These are phyloP conservation scores for Trametes sp. DNA, from an alignment of 1,284 basidiomycete genomes.

Conservation along the genomic window DNA sequence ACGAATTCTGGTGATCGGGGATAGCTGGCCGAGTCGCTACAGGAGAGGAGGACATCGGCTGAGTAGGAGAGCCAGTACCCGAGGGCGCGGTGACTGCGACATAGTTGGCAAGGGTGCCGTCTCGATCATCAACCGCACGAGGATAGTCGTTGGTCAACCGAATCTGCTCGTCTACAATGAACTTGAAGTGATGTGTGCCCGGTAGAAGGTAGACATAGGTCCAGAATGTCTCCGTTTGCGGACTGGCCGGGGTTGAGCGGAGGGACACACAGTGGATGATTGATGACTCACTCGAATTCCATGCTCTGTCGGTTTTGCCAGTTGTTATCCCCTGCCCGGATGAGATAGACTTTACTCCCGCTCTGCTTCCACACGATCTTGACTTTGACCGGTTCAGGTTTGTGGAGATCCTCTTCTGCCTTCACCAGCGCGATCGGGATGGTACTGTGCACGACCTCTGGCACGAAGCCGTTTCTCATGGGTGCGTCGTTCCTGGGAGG, in stretches of 20 bases:
- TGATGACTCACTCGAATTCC: conserved; percentile 63
- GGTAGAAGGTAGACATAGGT: conserved; percentile 73
- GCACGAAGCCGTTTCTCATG: conserved; percentile 49
- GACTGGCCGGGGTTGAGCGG: conserved; percentile 31
- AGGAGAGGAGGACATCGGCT: conserved; percentile 29
- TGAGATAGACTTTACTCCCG: conserved; percentile 66
- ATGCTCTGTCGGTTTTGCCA: conserved; percentile 73
- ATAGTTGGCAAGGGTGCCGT: conserved; percentile 96
- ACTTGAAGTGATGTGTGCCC: conserved; percentile 95
- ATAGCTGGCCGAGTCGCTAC: conserved; percentile 35
- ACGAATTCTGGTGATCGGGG: conserved; percentile 41
- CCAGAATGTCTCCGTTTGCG: conserved; percentile 50
- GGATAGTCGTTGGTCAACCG: conserved; percentile 82
- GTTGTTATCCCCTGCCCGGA: conserved; percentile 74
- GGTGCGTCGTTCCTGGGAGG: conserved; percentile 38
- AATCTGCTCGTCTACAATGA: conserved; percentile 94
- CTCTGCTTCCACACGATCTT: conserved; percentile 70
- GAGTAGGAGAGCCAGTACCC: conserved; percentile 39
- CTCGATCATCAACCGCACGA: conserved; percentile 88
- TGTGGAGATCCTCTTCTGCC: conserved; percentile 41
- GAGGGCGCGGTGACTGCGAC: conserved; percentile 64
- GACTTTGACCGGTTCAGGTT: conserved; percentile 54
- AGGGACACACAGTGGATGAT: not conserved
- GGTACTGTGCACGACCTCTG: conserved; percentile 66
- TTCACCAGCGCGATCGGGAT: conserved; percentile 65